phyloP scores from a whole-genome alignment of 202 grass and related monocot species.

The Saccharum hybrid region DNA sequence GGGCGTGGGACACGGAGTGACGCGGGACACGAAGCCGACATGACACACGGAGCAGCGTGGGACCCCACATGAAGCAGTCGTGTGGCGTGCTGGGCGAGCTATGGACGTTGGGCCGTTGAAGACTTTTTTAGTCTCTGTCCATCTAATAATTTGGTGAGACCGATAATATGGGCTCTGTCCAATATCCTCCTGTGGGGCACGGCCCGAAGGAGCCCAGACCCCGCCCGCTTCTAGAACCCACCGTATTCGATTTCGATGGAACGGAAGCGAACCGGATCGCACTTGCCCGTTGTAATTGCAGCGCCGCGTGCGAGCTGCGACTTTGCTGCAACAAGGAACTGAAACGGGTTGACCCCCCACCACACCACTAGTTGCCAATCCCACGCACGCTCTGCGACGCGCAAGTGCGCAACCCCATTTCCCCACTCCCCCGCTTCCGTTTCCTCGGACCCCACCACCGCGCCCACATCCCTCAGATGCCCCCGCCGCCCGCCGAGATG shows the following conservation, averaged over 20 bases:
- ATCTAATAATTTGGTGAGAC: too few relatives aligned
- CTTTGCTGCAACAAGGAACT: constrained; percentile 20
- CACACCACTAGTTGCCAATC: constrained; percentile 7
- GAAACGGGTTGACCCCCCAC: constrained; percentile 43
- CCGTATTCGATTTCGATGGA: not conserved
- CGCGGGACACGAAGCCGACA: too few relatives aligned
- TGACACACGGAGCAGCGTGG: too few relatives aligned
- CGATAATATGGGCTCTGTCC: too few relatives aligned
- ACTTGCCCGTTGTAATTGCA: constrained; percentile 18
- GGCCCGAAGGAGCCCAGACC: constrained; percentile 3
- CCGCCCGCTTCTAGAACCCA: not conserved
- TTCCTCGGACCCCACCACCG: constrained; percentile 21
- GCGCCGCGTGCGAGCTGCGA: constrained; percentile 40
- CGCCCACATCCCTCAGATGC: constrained; percentile 34
- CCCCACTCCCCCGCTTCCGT: not conserved
- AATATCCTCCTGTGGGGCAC: not conserved
- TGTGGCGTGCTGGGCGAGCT: too few relatives aligned
- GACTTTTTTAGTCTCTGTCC: too few relatives aligned
- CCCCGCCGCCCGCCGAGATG: constrained; percentile 55
- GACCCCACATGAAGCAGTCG: too few relatives aligned
- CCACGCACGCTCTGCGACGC: constrained; percentile 23
- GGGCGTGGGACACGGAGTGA: too few relatives aligned
- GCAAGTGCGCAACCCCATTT: constrained; percentile 38
- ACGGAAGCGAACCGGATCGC: constrained; percentile 2
- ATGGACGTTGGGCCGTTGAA: too few relatives aligned